Conservation (phyloP, 257 asterid species). For the Leptodermis oblonga region DNA sequence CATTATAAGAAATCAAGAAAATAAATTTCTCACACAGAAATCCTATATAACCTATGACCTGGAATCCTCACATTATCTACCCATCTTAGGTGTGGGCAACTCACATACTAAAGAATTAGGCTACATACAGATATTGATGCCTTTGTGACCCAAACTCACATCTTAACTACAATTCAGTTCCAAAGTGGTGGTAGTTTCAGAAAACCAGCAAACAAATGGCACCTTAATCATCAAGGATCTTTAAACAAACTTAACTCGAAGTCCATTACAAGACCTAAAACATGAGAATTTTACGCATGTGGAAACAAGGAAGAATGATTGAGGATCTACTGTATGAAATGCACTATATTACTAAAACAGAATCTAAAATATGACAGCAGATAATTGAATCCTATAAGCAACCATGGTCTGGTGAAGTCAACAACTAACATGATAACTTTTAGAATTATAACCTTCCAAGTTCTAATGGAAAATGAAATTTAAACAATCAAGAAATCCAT, state of each 20-base stretch:
- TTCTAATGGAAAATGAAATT: neutral
- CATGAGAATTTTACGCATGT: too few species aligned
- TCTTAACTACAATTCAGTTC: neutral
- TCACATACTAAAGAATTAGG: neutral
- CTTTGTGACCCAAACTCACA: neutral
- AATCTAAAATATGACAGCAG: neutral
- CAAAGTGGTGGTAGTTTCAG: neutral
- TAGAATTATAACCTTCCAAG: neutral
- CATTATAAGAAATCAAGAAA: neutral
- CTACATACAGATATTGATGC: neutral
- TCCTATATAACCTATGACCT: neutral
- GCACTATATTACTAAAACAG: neutral
- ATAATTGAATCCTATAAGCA: neutral
- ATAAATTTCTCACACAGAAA: neutral
- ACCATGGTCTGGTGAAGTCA: neutral
- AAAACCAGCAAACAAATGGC: conserved; percentile 1
- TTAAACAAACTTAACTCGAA: neutral
- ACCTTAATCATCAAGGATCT: neutral
- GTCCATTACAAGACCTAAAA: neutral
- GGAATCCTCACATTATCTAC: neutral
- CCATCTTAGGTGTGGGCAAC: neutral
- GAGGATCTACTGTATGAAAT: neutral
- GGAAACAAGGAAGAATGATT: neutral
- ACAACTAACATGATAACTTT: neutral
- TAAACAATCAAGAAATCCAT: neutral